A percentile compares a stretch with the other conserved stretches of the same genome.
These are phyloP conservation scores for Fistulinella staudtii DNA, from an alignment of 1,284 basidiomycete genomes.

Conservation along the genomic window DNA sequence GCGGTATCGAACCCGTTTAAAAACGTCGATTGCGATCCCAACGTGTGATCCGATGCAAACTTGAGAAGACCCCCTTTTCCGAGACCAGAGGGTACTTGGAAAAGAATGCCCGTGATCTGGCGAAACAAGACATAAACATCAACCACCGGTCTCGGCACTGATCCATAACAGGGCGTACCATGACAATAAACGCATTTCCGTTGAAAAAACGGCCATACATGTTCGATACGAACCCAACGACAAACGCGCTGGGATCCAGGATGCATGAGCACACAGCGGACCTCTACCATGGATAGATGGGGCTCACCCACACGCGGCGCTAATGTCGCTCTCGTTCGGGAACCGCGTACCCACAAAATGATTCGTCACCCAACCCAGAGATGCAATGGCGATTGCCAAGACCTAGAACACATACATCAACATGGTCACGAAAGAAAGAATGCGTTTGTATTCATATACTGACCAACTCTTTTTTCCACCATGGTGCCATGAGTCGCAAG, in stretches of 20 bases:
- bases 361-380: slow-evolving; percentile 77
- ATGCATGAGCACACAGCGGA: not conserved
- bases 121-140: not conserved
- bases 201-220: slow-evolving; percentile 78
- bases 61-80: slow-evolving; percentile 80
- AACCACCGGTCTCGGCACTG: not conserved
- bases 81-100: slow-evolving; percentile 87
- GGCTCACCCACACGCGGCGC: slow-evolving; percentile 61
- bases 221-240: slow-evolving; percentile 81
- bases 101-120: slow-evolving; percentile 76
- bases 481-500: slow-evolving; percentile 73
- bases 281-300: not conserved
- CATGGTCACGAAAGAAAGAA: too few species aligned
- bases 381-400: slow-evolving; percentile 63
- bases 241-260: slow-evolving; percentile 55
- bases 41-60: slow-evolving; percentile 58
- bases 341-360: slow-evolving; percentile 70
- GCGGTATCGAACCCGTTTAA: slow-evolving; percentile 65
- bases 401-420: too few species aligned
- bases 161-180: slow-evolving; percentile 42
- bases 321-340: slow-evolving; percentile 67
- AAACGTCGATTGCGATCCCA: slow-evolving; percentile 51
- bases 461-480: slow-evolving; percentile 68
- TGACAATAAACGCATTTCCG: slow-evolving; percentile 75
- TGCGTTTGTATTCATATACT: slow-evolving; percentile 22